A percentile compares a stretch with the other conserved stretches of the same genome.
Conservation (phyloP, 495 filamentous ascomycete species). For the Neurospora terricola region DNA sequence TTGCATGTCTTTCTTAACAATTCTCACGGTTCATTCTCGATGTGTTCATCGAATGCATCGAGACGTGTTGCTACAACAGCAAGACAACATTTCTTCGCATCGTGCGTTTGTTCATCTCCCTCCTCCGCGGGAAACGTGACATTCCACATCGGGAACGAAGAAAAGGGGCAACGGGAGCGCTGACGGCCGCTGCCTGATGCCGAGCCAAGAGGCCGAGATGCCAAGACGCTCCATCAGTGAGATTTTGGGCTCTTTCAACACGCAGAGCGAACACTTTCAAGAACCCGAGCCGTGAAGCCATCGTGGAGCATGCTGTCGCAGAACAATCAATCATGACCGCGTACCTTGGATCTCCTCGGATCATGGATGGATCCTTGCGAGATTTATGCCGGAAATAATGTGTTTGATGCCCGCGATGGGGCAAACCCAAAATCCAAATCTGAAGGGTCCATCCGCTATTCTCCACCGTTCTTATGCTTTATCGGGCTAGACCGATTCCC, state of each 20-base stretch:
- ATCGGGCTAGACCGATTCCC: neutral
- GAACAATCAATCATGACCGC: neutral
- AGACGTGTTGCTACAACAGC: neutral
- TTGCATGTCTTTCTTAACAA: neutral
- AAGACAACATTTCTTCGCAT: neutral
- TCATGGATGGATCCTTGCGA: neutral
- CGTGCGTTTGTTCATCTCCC: neutral
- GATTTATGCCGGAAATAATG: too few species aligned
- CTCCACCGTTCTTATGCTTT: neutral
- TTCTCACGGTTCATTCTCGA: neutral
- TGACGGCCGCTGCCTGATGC: neutral
- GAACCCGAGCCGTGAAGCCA: neutral
- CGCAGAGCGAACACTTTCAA: neutral
- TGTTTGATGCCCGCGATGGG: too few species aligned
- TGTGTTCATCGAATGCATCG: neutral
- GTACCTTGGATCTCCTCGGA: neutral
- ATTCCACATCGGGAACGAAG: neutral
- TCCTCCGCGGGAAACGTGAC: neutral
- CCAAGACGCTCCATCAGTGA: neutral
- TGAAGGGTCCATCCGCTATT: too few species aligned
- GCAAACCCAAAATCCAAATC: too few species aligned
- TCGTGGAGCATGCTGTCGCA: neutral
- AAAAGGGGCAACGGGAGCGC: neutral
- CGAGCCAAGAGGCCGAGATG: neutral
- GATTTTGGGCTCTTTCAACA: neutral